phyloP scores from a whole-genome alignment of 75 land plant species.

The Chamaecyparis obtusa region DNA sequence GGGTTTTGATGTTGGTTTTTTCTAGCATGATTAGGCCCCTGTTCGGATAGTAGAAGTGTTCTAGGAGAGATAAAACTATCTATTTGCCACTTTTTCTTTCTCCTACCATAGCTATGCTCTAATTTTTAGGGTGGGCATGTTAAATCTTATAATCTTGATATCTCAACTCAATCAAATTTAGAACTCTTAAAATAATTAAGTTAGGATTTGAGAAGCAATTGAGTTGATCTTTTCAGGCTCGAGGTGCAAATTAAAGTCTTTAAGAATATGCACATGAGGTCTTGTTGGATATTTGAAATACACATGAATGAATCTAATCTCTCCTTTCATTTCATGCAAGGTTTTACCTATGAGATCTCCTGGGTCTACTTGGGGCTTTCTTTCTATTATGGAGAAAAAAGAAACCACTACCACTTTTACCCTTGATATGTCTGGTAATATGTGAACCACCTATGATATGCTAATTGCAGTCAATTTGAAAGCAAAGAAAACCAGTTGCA shows the following conservation, averaged over 20 bases:
- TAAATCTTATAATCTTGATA: not conserved
- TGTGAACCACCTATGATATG: constrained; percentile 27
- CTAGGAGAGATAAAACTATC: constrained; percentile 11
- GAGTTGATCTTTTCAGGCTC: constrained; percentile 33
- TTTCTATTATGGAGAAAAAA: constrained; percentile 37
- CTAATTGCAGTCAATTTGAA: constrained; percentile 36
- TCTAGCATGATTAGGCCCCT: constrained; percentile 6
- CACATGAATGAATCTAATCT: constrained; percentile 35
- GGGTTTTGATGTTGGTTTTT: not conserved
- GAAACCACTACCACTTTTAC: constrained; percentile 34
- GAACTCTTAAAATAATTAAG: not conserved
- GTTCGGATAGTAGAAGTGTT: constrained; percentile 19
- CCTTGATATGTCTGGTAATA: constrained; percentile 37
- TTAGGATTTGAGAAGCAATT: not conserved
- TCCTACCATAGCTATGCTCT: constrained; percentile 18
- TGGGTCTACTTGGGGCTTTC: constrained; percentile 39
- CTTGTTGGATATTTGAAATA: constrained; percentile 47
- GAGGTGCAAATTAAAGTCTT: constrained; percentile 23
- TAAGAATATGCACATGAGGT: constrained; percentile 30
- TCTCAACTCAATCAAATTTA: not conserved
- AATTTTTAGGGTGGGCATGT: not conserved
- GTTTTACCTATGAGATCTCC: constrained; percentile 9
- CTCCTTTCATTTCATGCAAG: constrained; percentile 16
- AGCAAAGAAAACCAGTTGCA: constrained; percentile 42
- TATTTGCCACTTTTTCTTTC: constrained; percentile 19